Evolutionary conservation across 1,139 yeast genomes (phyloP).

Genomic region (Yamadazyma diddensiae): DNA sequence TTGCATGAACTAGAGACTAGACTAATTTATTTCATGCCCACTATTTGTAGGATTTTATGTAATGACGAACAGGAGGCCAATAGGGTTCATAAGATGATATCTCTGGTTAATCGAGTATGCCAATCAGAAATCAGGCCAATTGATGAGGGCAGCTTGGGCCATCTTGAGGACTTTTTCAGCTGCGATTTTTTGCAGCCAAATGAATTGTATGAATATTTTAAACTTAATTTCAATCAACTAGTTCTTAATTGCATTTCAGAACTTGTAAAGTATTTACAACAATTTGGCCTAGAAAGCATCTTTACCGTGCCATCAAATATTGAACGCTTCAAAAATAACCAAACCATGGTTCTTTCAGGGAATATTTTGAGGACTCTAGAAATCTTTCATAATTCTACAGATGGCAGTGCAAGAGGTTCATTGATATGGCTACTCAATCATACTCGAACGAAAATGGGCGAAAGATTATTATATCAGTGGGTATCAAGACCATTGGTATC

Average conservation of each 20-base stretch:
- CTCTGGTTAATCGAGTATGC: constrained; percentile 24
- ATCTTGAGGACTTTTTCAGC: constrained; percentile 17
- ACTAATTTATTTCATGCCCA: constrained; percentile 68
- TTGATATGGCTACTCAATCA: constrained; percentile 77
- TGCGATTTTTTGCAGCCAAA: constrained; percentile 11
- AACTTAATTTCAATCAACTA: constrained; percentile 18
- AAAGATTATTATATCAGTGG: constrained; percentile 67
- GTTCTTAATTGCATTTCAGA: constrained; percentile 46
- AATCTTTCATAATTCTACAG: constrained; percentile 64
- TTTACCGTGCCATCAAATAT: constrained; percentile 51
- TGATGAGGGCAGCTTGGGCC: constrained; percentile 7
- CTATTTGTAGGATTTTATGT: constrained; percentile 54
- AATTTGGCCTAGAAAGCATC: constrained; percentile 58
- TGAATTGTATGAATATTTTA: constrained; percentile 24
- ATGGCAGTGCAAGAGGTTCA: constrained; percentile 59
- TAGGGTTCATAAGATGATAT: constrained; percentile 20
- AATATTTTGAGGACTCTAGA: constrained; percentile 71
- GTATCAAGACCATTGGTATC: constrained; percentile 65
- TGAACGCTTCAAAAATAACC: constrained; percentile 46
- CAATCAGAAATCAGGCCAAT: constrained; percentile 5
- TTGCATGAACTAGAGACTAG: constrained; percentile 70
- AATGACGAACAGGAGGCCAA: background rate
- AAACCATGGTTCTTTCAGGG: constrained; percentile 65
- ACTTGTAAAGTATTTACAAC: constrained; percentile 52
- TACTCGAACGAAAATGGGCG: constrained; percentile 77